Evolutionary conservation across 495 filamentous ascomycete genomes (phyloP), one percentile per base, ranked within the genome.

Genomic region (Penicillium arizonense): DNA sequence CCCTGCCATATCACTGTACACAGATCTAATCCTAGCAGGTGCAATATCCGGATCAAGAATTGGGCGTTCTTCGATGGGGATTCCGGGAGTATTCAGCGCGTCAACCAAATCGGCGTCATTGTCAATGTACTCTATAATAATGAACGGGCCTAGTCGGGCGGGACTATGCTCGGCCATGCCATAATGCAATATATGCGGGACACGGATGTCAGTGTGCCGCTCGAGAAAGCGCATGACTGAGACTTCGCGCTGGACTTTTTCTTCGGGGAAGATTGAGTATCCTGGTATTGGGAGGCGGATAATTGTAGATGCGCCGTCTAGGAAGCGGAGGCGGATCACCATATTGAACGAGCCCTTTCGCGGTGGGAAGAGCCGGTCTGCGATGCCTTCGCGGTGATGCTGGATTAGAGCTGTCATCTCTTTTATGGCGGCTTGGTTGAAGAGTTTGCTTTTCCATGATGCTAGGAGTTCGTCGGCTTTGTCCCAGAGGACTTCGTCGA

Each of bases 41-140:
- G 1, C 10, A 23, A 47, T 47, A 13, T 26, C 34, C 6, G 45
- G 45, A n/a, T 47, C 45, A 0, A 77, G 44, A 23, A 68, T 50
- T 13, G 56, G 60, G 12, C 52, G 13, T 2, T 64, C 47, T 24
- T 54, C 39, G 5, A 39, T 32, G 1, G 56, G 45, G 2, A 43
- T 13, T 9, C 48, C 51, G 8, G 67, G 65, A 2, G 56, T 67
- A 1, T 45, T 54, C 5, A 77, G 63, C 1, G 64, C 61, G 10
- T 67, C 53, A 16, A 64, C 64, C 20, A 77, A 55, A 16, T 47
- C 62, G 6, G 50, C 39, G 1, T 60, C 39, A 44, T 74, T 56
- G 2, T 69, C 51, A 39, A 76, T 58, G 36, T 71, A 72, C 10
- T 74, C 66, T 63, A 77, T 74, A 45, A 80, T 72, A 39, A 77